These are phyloP conservation scores for Prunus campanulata DNA, from an alignment of 306 rosid species.

Conservation along the genomic window DNA sequence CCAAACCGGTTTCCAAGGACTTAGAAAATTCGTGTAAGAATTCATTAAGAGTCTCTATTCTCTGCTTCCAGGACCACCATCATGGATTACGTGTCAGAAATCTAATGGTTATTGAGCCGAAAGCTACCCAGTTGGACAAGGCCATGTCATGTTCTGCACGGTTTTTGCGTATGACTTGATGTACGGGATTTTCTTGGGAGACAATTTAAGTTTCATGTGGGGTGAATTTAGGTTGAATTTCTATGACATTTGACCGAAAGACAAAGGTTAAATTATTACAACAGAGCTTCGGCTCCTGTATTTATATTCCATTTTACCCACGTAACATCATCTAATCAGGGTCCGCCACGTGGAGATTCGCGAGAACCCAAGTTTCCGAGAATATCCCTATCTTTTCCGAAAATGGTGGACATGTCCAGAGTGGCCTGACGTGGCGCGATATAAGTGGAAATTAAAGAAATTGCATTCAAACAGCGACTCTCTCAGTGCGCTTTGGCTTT, in stretches of 20 bases:
- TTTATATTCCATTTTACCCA: not conserved
- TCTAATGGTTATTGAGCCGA: not conserved
- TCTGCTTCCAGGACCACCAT: not conserved
- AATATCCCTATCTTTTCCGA: constrained; percentile 1
- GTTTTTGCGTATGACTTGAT: not conserved
- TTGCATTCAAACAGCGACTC: constrained; percentile 14
- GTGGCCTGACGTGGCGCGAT: constrained; percentile 30
- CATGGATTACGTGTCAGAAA: not conserved
- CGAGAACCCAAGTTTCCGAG: not conserved
- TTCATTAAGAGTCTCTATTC: not conserved
- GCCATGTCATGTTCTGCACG: constrained; percentile 15
- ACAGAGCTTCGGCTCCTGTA: constrained; percentile 13
- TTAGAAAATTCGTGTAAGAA: not conserved
- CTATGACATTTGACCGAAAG: constrained; percentile 49
- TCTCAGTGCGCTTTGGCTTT: constrained; percentile 40
- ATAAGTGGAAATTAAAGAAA: constrained; percentile 23
- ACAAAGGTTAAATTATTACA: constrained; percentile 18
- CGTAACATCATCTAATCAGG: not conserved
- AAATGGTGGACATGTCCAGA: constrained; percentile 29
- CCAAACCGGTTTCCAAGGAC: constrained; percentile 19
- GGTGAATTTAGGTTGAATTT: constrained; percentile 68
- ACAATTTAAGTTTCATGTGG: constrained; percentile 36
- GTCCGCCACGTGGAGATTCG: not conserved
- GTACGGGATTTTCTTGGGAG: constrained; percentile 16
- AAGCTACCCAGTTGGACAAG: not conserved